These are phyloP conservation scores for Cetradonia linearis DNA, from an alignment of 495 filamentous ascomycete species.

Conservation along the genomic window DNA sequence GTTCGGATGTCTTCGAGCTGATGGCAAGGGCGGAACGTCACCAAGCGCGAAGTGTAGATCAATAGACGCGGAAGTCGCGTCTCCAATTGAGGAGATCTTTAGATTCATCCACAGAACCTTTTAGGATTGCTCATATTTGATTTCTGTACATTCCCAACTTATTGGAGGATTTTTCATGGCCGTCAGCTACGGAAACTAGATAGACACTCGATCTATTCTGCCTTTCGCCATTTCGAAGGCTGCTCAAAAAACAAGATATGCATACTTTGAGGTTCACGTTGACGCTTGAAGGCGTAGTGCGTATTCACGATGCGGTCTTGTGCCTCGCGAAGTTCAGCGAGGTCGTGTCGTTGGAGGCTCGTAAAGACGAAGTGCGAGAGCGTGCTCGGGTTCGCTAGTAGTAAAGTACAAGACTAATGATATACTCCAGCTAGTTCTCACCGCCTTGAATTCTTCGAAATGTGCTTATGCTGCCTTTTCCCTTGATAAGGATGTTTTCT, in stretches of 20 bases:
- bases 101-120: background rate
- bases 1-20: conserved; percentile 4
- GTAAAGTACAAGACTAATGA: conserved; percentile 12
- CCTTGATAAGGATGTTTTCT: conserved; percentile 66
- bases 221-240: no score
- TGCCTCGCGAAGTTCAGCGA: conserved; percentile 93
- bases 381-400: background rate
- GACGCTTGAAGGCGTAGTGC: conserved; percentile 58
- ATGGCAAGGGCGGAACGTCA: background rate
- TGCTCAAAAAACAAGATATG: background rate
- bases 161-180: background rate
- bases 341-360: conserved; percentile 75
- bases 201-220: background rate
- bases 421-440: conserved; percentile 56
- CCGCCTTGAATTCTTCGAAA: conserved; percentile 82
- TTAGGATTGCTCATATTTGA: background rate
- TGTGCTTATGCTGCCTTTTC: conserved; percentile 81
- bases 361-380: conserved; percentile 51
- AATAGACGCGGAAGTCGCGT: background rate
- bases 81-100: background rate
- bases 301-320: conserved; percentile 70
- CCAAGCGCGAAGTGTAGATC: background rate
- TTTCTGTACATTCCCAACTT: background rate
- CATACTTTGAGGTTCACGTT: conserved; percentile 68
- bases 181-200: background rate